A percentile compares a stretch with the other conserved stretches of the same genome.
Evolutionary conservation across 306 rosid species (phyloP).

Genomic region (Trifolium subterraneum): DNA sequence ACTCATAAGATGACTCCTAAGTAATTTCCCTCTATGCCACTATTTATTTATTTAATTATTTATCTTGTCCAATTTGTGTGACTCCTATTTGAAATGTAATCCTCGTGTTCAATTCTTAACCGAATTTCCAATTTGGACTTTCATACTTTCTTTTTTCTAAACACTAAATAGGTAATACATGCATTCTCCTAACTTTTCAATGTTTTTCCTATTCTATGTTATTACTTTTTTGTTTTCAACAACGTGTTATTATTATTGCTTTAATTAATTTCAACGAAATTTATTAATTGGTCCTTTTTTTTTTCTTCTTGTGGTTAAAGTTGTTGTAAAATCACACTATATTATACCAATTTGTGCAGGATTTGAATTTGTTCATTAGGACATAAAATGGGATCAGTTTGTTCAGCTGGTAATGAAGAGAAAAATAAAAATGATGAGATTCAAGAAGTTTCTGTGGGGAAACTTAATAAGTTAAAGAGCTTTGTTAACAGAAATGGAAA

Average conservation of each 20-base stretch:
- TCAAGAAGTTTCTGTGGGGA: constrained; percentile 43
- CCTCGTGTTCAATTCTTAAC: constrained; percentile 21
- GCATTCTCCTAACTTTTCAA: background rate
- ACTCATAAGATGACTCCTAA: background rate
- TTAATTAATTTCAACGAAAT: constrained; percentile 16
- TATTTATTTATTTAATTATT: background rate
- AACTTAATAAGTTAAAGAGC: constrained; percentile 45
- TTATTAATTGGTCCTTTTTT: background rate
- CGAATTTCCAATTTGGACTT: constrained; percentile 30
- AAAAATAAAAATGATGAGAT: constrained; percentile 34
- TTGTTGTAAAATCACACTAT: background rate
- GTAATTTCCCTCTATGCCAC: constrained; percentile 4
- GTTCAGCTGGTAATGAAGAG: constrained; percentile 54
- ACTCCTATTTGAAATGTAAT: background rate
- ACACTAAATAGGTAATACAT: constrained; percentile 24
- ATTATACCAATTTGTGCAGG: constrained; percentile 37
- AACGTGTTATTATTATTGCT: background rate
- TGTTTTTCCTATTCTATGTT: background rate
- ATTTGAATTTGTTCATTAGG: background rate
- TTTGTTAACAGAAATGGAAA: constrained; percentile 37
- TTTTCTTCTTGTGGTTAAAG: background rate
- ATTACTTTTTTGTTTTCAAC: background rate
- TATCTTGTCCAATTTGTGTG: background rate
- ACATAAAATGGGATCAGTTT: constrained; percentile 70
- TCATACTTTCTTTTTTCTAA: constrained; percentile 1